Percentiles rank a stretch among this genome's conserved stretches.
These are phyloP conservation scores for Pyrus hybrid DNA, from an alignment of 331 rosid genomes.

Conservation along the genomic window DNA sequence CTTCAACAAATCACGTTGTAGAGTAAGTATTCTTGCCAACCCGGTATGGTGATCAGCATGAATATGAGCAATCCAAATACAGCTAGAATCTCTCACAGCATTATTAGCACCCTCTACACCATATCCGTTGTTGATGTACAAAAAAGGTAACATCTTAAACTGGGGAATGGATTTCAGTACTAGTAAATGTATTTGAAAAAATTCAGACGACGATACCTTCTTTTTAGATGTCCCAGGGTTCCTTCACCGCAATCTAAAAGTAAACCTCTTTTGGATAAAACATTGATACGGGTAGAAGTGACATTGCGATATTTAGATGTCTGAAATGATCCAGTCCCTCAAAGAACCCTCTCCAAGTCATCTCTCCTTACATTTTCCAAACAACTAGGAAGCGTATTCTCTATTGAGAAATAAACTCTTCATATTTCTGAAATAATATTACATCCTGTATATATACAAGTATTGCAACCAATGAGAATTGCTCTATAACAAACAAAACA, in stretches of 20 bases:
- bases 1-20: conserved; percentile 56
- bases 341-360: conserved; percentile 90
- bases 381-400: conserved; percentile 63
- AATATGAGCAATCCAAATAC: conserved; percentile 91
- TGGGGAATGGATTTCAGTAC: background rate
- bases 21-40: conserved; percentile 77
- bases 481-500: no score
- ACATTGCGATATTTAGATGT: conserved; percentile 95
- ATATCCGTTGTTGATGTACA: conserved; percentile 50
- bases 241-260: conserved; percentile 97
- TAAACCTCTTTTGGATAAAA: conserved; percentile 70
- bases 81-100: conserved; percentile 54
- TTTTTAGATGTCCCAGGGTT: conserved; percentile 85
- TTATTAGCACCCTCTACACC: conserved; percentile 76
- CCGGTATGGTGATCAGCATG: conserved; percentile 97
- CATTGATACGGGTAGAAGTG: conserved; percentile 71
- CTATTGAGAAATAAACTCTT: no score
- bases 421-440: no score
- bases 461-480: no score
- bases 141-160: conserved; percentile 15
- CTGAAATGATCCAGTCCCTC: conserved; percentile 95
- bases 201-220: conserved; percentile 45
- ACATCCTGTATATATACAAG: no score
- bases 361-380: conserved; percentile 74
- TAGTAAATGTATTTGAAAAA: background rate